Evolutionary conservation across 148 eudicot genomes (phyloP), one percentile per base, ranked within the genome.

Genomic region (Vaccinium macrocarpon): DNA sequence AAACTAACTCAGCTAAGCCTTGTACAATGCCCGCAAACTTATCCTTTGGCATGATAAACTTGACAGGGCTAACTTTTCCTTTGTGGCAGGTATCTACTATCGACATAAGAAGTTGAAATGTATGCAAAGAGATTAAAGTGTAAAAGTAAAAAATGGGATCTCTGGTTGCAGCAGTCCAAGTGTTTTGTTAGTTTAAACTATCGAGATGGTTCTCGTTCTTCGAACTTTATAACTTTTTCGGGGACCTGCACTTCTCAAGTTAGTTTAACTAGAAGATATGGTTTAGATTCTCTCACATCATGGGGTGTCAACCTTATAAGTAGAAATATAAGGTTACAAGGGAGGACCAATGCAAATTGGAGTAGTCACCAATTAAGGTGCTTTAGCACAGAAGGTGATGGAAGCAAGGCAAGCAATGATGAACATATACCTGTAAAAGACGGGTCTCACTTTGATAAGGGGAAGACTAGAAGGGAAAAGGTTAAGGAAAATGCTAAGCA

Each of bases 371-470:
- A 74, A 27, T 85, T 86, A 74, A 88, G 98, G 49, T 88, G 68
- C 80, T 93, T 89, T 57, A 95, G 99, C 88, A 92, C 99, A 3
- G 91, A 97, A 88, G 94, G 99, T 56, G 99, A 93, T 86, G 98
- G 95, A 85, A 90, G 93, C 86, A 94, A 91, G 85, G 92, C 92
- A 21, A 92, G 91, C 88, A 92, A 91, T 81, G 95, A 91, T 86
- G 92, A 94, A 82, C 85, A 84, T 81, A 74, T 88, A 21, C 90
- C 93, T 25, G 84, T 85, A 46, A 88, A 84, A 80, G 91, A 93
- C 83, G 93, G 83, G 32, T 79, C 83, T 51, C 83, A 88, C 42
- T 29, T 86, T 80, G 93, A 90, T 57, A 90, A 89, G 86, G 90
- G 84, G 23, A 87, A 88, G 75, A 81, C 70, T 50, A 81, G 59